Evolutionary conservation across 2,329 filamentous ascomycete genomes (phyloP).

Genomic region (Myotisia sp.): DNA sequence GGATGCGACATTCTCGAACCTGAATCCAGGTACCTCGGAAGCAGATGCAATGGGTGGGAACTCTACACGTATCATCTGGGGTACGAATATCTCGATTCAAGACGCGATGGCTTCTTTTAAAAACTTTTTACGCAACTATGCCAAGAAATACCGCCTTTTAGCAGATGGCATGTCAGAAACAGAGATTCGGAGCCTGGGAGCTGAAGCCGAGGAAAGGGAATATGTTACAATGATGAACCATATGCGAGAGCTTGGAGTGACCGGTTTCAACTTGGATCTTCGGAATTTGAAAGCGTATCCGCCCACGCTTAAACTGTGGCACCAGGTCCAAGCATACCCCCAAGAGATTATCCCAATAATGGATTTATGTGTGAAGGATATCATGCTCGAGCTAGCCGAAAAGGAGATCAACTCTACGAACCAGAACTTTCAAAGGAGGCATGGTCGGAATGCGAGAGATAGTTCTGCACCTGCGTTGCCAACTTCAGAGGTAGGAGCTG

Average conservation of each 20-base stretch:
- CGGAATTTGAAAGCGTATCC: constrained; percentile 86
- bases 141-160: constrained; percentile 86
- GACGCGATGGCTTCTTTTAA: constrained; percentile 81
- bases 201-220: constrained; percentile 62
- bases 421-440: constrained; percentile 33
- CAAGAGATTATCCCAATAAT: constrained; percentile 93
- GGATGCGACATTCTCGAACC: constrained; percentile 51
- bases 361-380: constrained; percentile 86
- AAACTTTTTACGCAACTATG: constrained; percentile 83
- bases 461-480: constrained; percentile 67
- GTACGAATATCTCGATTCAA: constrained; percentile 86
- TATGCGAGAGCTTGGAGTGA: constrained; percentile 77
- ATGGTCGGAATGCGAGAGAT: constrained; percentile 34
- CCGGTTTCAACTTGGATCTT: constrained; percentile 74
- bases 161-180: constrained; percentile 68
- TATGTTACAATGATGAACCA: constrained; percentile 76
- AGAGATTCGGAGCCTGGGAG: constrained; percentile 51
- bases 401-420: constrained; percentile 61
- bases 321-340: constrained; percentile 85
- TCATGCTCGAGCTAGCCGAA: constrained; percentile 78
- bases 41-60: constrained; percentile 73
- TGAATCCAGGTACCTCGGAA: constrained; percentile 77
- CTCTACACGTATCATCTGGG: constrained; percentile 80
- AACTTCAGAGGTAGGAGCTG: constrained; percentile 58
- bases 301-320: constrained; percentile 82